Evolutionary conservation across 2,329 filamentous ascomycete species (phyloP), one percentile per base, ranked within the genome.

Genomic region (Apiospora aurea): DNA sequence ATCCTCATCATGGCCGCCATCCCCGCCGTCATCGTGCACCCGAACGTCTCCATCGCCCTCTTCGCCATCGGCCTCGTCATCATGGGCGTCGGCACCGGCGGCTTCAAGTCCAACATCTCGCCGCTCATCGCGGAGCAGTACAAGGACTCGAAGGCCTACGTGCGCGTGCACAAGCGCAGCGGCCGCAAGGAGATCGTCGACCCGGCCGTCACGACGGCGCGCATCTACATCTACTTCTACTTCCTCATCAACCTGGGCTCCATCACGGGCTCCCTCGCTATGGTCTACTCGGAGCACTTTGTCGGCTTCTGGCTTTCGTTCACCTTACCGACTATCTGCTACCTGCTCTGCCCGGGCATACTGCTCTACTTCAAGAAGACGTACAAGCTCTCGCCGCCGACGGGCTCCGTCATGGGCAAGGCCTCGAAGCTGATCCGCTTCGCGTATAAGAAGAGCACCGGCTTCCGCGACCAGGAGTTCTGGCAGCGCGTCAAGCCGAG

Each of bases 61-160:
- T 89, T 94, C 72, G 85, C 93, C 71, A 86, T 94, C 78, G 91
- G 90, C 11, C 82, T 87, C 70, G 76, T 87, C 46, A 74, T 82
- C 70, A 83, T 87, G 70, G 85, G 85, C 29, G 80, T 94, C 16
- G 92, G 92, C 51, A 93, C 92, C 0, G 92, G 92, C 73, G 91
- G 92, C 72, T 94, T 94, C 85, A 94, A 94, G 83, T 82, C 91
- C 57, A 95, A 94, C 75, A 89, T 94, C 70, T 90, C 91, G 0
- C 91, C 92, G 0, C 83, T 94, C 26, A 88, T 94, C 71, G 91
- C 91, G 24, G 92, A 94, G 77, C 92, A 94, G 81, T 91, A 92
- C 79, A 85, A 85, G 47, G 87, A 90, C 72, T 86, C 85, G 4
- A 87, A 85, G 73, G 87, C 90, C 74, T 87, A 85, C 69, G 86